These are phyloP conservation scores for Rhododendron simsii DNA, from an alignment of 148 eudicot species.

Conservation along the genomic window DNA sequence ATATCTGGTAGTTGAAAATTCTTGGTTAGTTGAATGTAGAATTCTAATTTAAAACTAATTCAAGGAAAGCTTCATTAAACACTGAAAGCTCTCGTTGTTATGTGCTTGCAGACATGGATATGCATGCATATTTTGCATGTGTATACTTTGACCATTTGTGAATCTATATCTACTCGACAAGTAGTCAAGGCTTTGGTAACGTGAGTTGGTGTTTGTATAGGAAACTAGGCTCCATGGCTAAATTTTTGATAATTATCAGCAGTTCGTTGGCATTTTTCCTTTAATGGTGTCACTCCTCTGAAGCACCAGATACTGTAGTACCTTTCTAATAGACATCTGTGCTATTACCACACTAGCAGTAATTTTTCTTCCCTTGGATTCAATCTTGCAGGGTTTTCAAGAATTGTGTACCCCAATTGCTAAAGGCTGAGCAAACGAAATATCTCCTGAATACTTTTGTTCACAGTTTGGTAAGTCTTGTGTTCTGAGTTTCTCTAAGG, in stretches of 20 bases:
- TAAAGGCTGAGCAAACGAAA: slow-evolving; percentile 53
- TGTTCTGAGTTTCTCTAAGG: not conserved
- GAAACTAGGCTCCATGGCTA: not conserved
- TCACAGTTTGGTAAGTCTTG: slow-evolving; percentile 56
- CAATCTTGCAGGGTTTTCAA: slow-evolving; percentile 76
- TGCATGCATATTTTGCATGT: not conserved
- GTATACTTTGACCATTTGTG: not conserved
- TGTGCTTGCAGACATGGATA: slow-evolving; percentile 1
- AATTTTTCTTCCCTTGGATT: not conserved
- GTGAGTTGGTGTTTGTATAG: not conserved
- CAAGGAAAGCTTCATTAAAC: not conserved
- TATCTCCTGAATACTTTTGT: slow-evolving; percentile 38
- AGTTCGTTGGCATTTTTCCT: not conserved
- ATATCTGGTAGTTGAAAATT: not conserved
- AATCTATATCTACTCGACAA: not conserved
- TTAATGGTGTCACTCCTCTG: not conserved
- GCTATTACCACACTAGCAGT: not conserved
- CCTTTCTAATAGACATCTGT: not conserved
- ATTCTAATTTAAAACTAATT: not conserved
- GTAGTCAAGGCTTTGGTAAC: not conserved
- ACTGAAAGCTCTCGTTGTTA: not conserved
- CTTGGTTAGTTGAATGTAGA: not conserved
- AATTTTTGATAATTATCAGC: not conserved
- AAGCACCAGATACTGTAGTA: not conserved
- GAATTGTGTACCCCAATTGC: slow-evolving; percentile 59